Evolutionary conservation across 2,329 filamentous ascomycete genomes (phyloP).

Genomic region (Aspergillus persii): DNA sequence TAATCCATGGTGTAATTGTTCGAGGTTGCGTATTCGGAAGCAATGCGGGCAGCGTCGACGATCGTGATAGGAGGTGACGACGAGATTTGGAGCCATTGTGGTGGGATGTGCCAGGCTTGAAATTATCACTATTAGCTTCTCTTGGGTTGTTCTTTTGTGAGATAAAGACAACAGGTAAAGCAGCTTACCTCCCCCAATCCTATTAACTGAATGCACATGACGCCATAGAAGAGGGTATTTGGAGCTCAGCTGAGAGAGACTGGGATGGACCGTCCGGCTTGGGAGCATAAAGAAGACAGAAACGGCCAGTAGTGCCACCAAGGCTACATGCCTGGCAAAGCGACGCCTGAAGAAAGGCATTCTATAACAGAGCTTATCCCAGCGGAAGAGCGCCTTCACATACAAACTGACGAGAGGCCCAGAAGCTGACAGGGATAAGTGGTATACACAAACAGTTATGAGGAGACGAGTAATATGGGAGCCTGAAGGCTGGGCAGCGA

Average conservation of each 20-base stretch:
- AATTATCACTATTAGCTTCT: neutral
- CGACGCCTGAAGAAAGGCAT: neutral
- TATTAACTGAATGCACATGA: neutral
- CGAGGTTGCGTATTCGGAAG: slow-evolving; percentile 15
- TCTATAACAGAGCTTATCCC: too few species aligned
- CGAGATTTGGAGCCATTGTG: slow-evolving; percentile 1
- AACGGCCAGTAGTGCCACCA: neutral
- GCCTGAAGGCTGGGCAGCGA: too few species aligned
- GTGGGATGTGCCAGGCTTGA: slow-evolving; percentile 14
- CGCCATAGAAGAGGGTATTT: neutral
- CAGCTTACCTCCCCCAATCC: neutral
- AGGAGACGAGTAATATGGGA: too few species aligned
- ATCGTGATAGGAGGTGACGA: slow-evolving; percentile 15
- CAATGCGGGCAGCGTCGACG: slow-evolving; percentile 27
- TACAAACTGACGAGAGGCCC: too few species aligned
- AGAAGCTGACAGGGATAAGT: too few species aligned
- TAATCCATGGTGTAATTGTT: slow-evolving; percentile 16
- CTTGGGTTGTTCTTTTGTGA: neutral
- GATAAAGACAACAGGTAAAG: neutral
- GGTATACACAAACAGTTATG: too few species aligned
- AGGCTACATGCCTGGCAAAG: neutral
- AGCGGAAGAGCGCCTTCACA: too few species aligned
- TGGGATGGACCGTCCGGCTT: neutral
- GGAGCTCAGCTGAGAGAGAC: neutral
- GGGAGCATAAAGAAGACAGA: neutral